These are phyloP conservation scores for Vitis hybrid DNA, from an alignment of 177 flowering plant species.

Conservation along the genomic window DNA sequence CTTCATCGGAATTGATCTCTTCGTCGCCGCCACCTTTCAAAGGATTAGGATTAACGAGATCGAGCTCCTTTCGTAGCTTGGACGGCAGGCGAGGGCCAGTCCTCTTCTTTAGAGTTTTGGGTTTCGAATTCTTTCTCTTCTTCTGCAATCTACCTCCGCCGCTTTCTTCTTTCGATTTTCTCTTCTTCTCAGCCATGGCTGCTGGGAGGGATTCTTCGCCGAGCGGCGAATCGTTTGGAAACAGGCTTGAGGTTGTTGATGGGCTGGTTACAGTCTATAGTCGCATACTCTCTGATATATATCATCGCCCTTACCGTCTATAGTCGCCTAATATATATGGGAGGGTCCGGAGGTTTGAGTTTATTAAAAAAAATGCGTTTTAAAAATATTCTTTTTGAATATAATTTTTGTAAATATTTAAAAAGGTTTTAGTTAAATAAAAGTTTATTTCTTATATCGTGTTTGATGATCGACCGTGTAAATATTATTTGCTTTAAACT, in stretches of 20 bases:
- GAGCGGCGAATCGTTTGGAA: neutral
- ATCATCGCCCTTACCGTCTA: too few species aligned
- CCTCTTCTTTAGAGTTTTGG: slow-evolving; percentile 20
- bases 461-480: too few species aligned
- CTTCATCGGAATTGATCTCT: slow-evolving; percentile 43
- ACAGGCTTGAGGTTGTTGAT: neutral
- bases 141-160: neutral
- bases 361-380: too few species aligned
- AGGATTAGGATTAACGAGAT: slow-evolving; percentile 24
- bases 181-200: slow-evolving; percentile 37
- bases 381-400: too few species aligned
- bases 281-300: too few species aligned
- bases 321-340: too few species aligned
- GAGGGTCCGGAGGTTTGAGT: too few species aligned
- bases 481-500: too few species aligned
- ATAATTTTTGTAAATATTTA: too few species aligned
- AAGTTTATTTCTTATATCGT: too few species aligned
- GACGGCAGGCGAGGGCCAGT: slow-evolving; percentile 68
- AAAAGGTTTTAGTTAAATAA: too few species aligned
- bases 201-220: neutral
- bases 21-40: slow-evolving; percentile 24
- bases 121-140: slow-evolving; percentile 12
- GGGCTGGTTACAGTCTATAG: too few species aligned
- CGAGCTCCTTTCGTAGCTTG: slow-evolving; percentile 41
- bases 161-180: slow-evolving; percentile 19